phyloP scores from a whole-genome alignment of 306 rosid genomes.

The Cucumis sativus region Cucumber_9930_V3 NC_026656.2:23551501-23552000 shows the following conservation, averaged over 20 bases:
- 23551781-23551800: slow-evolving; percentile 1
- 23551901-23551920: background rate
- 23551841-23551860: too few relatives aligned
- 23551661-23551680: background rate
- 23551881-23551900: background rate
- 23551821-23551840: background rate
- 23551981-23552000: background rate
- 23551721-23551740: background rate
- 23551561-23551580: slow-evolving; percentile 53
- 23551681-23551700: too few relatives aligned
- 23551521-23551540: background rate
- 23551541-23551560: slow-evolving; percentile 51
- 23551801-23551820: background rate
- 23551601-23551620: slow-evolving; percentile 72
- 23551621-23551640: slow-evolving; percentile 61
- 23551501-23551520: background rate
- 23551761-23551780: background rate
- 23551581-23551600: slow-evolving; percentile 61
- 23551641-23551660: slow-evolving; percentile 38
- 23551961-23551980: background rate
- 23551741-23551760: background rate
- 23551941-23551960: background rate
- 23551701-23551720: too few relatives aligned
- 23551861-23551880: too few relatives aligned
- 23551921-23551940: background rate